These are phyloP conservation scores for Cyclocybe cylindracea DNA, from an alignment of 768 basidiomycete species.

Conservation along the genomic window DNA sequence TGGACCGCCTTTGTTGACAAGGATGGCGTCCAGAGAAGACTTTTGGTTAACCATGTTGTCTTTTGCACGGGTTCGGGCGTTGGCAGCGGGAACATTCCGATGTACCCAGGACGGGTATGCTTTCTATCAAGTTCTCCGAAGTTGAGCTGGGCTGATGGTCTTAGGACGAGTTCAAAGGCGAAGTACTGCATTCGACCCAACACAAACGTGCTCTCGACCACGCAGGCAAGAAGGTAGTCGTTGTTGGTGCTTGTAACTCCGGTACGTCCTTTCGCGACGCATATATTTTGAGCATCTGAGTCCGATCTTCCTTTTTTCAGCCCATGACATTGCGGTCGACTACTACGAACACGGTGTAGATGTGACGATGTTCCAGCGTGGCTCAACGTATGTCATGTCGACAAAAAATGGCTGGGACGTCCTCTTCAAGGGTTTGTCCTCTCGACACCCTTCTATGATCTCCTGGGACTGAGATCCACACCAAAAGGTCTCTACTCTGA, in stretches of 20 bases:
- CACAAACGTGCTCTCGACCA: constrained; percentile 51
- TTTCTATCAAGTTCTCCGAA: not conserved
- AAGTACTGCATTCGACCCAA: constrained; percentile 50
- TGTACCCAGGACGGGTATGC: constrained; percentile 41
- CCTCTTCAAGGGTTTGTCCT: not conserved
- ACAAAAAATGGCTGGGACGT: not conserved
- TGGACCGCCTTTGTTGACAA: constrained; percentile 48
- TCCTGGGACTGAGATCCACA: too few species aligned
- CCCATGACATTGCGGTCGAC: constrained; percentile 42
- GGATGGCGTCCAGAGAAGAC: constrained; percentile 31
- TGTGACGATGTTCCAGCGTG: constrained; percentile 4
- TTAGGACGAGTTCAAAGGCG: constrained; percentile 46
- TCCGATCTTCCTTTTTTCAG: constrained; percentile 15
- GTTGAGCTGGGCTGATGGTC: not conserved
- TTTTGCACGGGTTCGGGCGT: constrained; percentile 58
- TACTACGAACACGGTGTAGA: constrained; percentile 36
- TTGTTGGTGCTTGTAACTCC: constrained; percentile 71
- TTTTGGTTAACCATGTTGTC: constrained; percentile 52
- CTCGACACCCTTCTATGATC: too few species aligned
- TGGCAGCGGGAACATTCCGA: constrained; percentile 44
- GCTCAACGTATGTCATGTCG: not conserved
- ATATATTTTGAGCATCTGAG: not conserved
- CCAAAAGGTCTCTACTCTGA: constrained; percentile 38
- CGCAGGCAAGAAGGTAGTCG: constrained; percentile 62
- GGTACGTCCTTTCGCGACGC: constrained; percentile 25